These are phyloP conservation scores for Globisporangium viniferum DNA, from an alignment of 352 stramenopile species.

Conservation along the genomic window DNA sequence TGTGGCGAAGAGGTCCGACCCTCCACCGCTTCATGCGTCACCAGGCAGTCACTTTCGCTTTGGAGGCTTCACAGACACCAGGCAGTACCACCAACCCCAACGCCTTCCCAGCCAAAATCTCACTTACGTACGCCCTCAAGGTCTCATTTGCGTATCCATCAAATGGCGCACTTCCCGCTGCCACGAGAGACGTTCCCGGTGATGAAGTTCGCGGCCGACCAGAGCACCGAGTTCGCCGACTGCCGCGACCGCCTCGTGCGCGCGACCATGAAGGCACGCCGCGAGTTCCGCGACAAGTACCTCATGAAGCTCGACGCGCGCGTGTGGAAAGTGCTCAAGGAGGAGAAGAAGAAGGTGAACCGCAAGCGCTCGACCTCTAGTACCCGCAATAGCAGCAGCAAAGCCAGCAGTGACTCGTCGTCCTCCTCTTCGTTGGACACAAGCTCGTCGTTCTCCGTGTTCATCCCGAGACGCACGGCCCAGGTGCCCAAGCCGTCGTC, in stretches of 20 bases:
- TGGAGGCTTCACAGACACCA: not conserved
- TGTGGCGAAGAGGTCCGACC: conserved; percentile 1
- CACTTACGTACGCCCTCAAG: not conserved
- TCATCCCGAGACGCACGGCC: conserved; percentile 10
- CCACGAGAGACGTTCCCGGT: conserved; percentile 21
- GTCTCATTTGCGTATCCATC: not conserved
- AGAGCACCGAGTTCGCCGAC: conserved; percentile 20
- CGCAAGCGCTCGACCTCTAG: not conserved
- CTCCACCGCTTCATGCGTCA: no score
- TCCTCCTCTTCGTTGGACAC: not conserved
- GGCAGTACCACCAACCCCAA: not conserved
- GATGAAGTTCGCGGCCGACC: conserved; percentile 30
- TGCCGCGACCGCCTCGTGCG: conserved; percentile 26
- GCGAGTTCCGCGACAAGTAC: conserved; percentile 24
- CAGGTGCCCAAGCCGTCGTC: conserved; percentile 9
- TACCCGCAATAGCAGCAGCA: not conserved
- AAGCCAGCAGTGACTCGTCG: not conserved
- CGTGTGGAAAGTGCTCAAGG: conserved; percentile 26
- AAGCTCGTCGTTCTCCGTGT: conserved; percentile 17
- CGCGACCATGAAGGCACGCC: conserved; percentile 23
- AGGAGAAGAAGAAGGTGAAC: conserved; percentile 15
- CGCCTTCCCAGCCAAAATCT: not conserved
- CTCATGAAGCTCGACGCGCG: conserved; percentile 19
- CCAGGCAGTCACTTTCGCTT: not conserved
- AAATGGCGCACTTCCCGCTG: conserved; percentile 19